Evolutionary conservation across 2,329 filamentous ascomycete genomes (phyloP), one percentile per base, ranked within the genome.

Genomic region (Trichoderma brevicompactum): DNA sequence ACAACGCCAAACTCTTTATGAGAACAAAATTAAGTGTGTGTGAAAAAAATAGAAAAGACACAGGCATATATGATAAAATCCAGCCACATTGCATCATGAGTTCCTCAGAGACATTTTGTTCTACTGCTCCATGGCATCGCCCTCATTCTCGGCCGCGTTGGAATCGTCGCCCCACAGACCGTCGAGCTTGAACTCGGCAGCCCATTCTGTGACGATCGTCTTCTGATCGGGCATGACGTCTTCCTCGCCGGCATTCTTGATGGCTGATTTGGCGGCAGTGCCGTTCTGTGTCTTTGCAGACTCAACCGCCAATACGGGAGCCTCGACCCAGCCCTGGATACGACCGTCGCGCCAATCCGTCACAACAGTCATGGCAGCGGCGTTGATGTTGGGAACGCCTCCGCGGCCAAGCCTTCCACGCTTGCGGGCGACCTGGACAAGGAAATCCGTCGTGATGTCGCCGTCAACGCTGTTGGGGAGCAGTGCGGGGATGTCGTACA

Each of bases 331-430:
- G 65, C 94, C 94, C 79, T 96, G 92, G 72, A 99, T 96, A 60
- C 95, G 87, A 32, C 94, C 94, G 76, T 98, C 94, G 71, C 95
- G 87, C 92, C 95, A 96, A 81, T 99, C 95, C n/a, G 89, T 95
- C 65, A 99, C 88, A 64, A 99, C 94, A 0, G 92, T 90, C 85
- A 95, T 94, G 68, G 94, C 95, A 7, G 95, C 94, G 62, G 91
- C 89, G 70, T 88, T 84, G 66, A 98, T 78, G 78, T 98, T 99
- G 49, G 95, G 95, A 15, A 98, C 85, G 68, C 95, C 95, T 19
- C 94, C 94, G 71, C 91, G 90, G 58, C 94, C 92, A 15, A 99
- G 83, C 65, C 95, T 85, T 61, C 95, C 95, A 67, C 95, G 87
- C 82, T 97, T 97, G 73, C 95, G 87, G 5, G 95, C 95, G 12